Evolutionary conservation across 495 filamentous ascomycete genomes (phyloP), one percentile per base, ranked within the genome.

Genomic region (Penicillium tannophilum): DNA sequence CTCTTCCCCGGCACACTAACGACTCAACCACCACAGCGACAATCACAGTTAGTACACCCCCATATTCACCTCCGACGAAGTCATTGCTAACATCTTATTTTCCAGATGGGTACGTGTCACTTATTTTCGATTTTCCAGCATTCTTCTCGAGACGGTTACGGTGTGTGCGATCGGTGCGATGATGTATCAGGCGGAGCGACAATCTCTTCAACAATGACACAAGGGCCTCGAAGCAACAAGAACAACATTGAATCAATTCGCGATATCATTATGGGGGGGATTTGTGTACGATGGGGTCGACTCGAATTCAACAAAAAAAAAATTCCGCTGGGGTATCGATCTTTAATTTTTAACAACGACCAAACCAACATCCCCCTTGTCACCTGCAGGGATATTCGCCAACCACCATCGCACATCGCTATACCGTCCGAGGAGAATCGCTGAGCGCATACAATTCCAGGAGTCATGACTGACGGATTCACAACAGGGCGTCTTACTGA

Each of bases 401-500:
- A 46, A 62, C 41, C 26, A 19, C 33, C 20, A 61, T 56, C 49
- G 65, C 63, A 61, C 64, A 71, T 63, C 64, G 70, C 63, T 62
- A 64, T 63, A 60, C 41, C 9, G 42, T 51, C 46, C 56, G 57
- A 68, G 56, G 54, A 56, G 33, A 54, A 55, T 52, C 24, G 42
- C 33, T 52, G 49, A 45, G 50, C 45, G 41, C 52, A 52, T 35
- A 43, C 43, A 20, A 58, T 58, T 54, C 41, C 30, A 16, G 9
- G 55, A 65, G 55, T 57, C 4, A 66, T 69, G 57, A 63, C 76
- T 78, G 69, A 78, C 70, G 69, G 61, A 59, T 36, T 60, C 53
- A 60, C 59, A 55, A 62, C 77, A 96, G 94, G 93, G 88, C 93
- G 95, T 86, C 93, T 98, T 81, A 90, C 87, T 74, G 94, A 98